Base-by-base conservation (phyloP, 2,329 filamentous ascomycete species). In the Hypocrella siamensis region DNA sequence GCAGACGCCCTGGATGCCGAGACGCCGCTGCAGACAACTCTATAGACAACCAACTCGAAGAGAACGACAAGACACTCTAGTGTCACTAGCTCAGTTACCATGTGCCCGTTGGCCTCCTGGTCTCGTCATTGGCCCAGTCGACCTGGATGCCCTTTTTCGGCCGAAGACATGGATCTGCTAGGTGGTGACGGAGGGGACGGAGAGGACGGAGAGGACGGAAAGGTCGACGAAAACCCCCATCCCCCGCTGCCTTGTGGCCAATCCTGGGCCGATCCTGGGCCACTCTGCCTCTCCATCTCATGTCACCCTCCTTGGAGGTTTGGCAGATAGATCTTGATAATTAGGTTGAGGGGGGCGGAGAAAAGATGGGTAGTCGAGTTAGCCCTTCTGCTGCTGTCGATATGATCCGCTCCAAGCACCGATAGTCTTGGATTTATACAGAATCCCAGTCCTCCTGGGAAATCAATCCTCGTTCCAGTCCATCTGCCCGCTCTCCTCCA, bases 351-450 rank as follows among this genome's bases (percentile, higher is more conserved):
- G 47, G 42, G 40, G 27, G 35, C 37, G 35, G 42, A 44, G 44
- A 16, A 28, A 22, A 29, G 32, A 26, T 30, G 30, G 28, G 32
- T 32, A 29, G 33, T 44, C 47, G 46, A 48, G 45, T 36, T 33
- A 39, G 33, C 45, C 43, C 46, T 53, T 48, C 25, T 11, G 10
- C 15, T 14, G 11, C 7, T 48, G 49, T 47, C 49, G 46, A 51
- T 47, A 48, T 42, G 42, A 41, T 46, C 42, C 41, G 38, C 38
- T 43, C 41, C 40, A 42, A 46, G 39, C 44, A 43, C 42, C 47
- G 41, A 43, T 44, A 38, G 52, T 53, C 49, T 54, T 49, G 51
- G 51, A 51, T 53, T 52, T 54, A 54, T 53, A 53, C 46, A 48
- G 38, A n/a, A 42, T 45, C 42, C 44, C 41, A 35, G 39, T 49